Conservation (phyloP, 2,329 filamentous ascomycete species). For the Myriosclerotinia scirpicola region DNA sequence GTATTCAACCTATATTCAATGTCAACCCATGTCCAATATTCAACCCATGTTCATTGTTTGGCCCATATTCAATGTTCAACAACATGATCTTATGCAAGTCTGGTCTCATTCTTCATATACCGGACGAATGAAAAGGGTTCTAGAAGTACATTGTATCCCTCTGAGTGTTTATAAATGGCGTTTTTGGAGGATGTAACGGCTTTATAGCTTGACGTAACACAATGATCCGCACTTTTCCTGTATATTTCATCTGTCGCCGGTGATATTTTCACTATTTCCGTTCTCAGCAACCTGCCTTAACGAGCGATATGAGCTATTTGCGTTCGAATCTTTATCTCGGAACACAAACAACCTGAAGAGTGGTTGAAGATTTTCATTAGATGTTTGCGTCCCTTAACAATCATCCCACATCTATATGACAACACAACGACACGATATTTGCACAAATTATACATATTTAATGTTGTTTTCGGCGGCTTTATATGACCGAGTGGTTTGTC, state of each 20-base stretch:
- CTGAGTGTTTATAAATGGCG: not conserved
- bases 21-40: conserved; percentile 15
- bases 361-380: not conserved
- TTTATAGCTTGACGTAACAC: conserved; percentile 8
- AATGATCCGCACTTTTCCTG: not conserved
- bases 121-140: not conserved
- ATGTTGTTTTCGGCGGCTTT: conserved; percentile 17
- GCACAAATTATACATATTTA: not conserved
- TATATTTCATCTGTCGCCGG: not conserved
- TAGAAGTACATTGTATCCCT: conserved; percentile 2
- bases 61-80: conserved; percentile 16
- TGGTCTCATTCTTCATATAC: not conserved
- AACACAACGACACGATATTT: conserved; percentile 9
- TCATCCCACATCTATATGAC: conserved; percentile 7
- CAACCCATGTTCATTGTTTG: conserved; percentile 13
- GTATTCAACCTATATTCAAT: not conserved
- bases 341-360: not conserved
- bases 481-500: conserved; percentile 20
- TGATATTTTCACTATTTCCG: not conserved
- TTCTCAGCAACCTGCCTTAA: not conserved
- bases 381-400: conserved; percentile 6
- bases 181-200: conserved; percentile 5
- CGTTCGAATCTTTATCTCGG: not conserved
- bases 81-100: conserved; percentile 22
- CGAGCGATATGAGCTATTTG: not conserved